These are phyloP conservation scores for Tylopilus balloui DNA, from an alignment of 768 basidiomycete species.

Conservation along the genomic window DNA sequence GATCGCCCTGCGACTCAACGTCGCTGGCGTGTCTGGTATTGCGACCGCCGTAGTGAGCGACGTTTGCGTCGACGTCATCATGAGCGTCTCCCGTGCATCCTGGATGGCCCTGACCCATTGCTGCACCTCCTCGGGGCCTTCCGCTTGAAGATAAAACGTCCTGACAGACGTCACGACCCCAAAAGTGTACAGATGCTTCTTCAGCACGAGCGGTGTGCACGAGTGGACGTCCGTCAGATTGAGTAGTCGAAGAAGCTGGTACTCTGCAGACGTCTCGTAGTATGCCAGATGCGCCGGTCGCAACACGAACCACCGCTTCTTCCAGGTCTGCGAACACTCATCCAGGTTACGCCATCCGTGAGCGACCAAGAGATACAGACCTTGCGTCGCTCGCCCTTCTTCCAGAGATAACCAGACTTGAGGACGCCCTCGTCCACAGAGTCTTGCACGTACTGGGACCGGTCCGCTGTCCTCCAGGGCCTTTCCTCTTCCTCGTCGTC, in stretches of 20 bases:
- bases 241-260: constrained; percentile 83
- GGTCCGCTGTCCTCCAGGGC: constrained; percentile 57
- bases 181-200: constrained; percentile 85
- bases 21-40: constrained; percentile 37
- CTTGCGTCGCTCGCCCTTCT: constrained; percentile 97
- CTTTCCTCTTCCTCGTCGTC: constrained; percentile 65
- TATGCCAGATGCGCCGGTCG: constrained; percentile 90
- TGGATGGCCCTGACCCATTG: constrained; percentile 84
- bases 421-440: constrained; percentile 66
- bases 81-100: constrained; percentile 61
- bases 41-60: constrained; percentile 51
- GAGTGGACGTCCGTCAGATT: constrained; percentile 87
- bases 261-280: constrained; percentile 95
- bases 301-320: constrained; percentile 97
- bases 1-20: constrained; percentile 30
- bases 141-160: constrained; percentile 89
- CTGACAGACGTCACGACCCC: constrained; percentile 86
- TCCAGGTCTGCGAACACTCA: constrained; percentile 72
- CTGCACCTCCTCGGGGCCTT: constrained; percentile 63
- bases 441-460: constrained; percentile 39
- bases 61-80: constrained; percentile 58
- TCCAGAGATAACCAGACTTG: constrained; percentile 92
- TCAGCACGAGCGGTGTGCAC: constrained; percentile 81
- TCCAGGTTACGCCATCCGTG: constrained; percentile 2
- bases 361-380: constrained; percentile 40